Conservation (phyloP, 164 flowering plant genomes). For the Liriodendron chinense region DNA sequence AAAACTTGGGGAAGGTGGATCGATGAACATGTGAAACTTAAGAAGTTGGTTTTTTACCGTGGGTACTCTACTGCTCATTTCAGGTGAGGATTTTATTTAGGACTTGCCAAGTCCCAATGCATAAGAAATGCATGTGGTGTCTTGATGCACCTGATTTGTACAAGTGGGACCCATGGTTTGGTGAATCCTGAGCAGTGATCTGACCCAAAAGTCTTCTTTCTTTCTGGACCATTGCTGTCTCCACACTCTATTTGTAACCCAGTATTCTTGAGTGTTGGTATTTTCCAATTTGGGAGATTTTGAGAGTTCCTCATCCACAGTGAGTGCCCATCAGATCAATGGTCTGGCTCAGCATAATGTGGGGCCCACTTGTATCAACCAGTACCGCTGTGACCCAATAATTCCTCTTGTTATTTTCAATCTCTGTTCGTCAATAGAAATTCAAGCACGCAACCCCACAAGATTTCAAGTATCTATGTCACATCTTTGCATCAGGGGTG, state of each 20-base stretch:
- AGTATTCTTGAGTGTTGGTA: neutral
- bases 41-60: constrained; percentile 68
- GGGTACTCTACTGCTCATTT: constrained; percentile 93
- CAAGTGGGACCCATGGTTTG: neutral
- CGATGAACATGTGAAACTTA: constrained; percentile 45
- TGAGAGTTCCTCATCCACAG: neutral
- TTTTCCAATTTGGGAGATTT: neutral
- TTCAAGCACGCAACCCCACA: neutral
- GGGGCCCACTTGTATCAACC: neutral
- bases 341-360: neutral
- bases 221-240: neutral
- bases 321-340: neutral
- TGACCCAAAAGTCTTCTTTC: neutral
- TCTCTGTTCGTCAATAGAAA: no score
- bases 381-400: neutral
- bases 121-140: neutral
- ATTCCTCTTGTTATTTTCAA: no score
- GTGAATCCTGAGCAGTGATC: neutral
- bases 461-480: neutral
- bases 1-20: constrained; percentile 91
- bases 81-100: constrained; percentile 39
- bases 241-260: neutral
- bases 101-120: neutral
- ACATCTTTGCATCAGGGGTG: constrained; percentile 55
- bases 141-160: neutral